Conservation (phyloP, 495 filamentous ascomycete genomes). For the Penicillium paradoxum region DNA sequence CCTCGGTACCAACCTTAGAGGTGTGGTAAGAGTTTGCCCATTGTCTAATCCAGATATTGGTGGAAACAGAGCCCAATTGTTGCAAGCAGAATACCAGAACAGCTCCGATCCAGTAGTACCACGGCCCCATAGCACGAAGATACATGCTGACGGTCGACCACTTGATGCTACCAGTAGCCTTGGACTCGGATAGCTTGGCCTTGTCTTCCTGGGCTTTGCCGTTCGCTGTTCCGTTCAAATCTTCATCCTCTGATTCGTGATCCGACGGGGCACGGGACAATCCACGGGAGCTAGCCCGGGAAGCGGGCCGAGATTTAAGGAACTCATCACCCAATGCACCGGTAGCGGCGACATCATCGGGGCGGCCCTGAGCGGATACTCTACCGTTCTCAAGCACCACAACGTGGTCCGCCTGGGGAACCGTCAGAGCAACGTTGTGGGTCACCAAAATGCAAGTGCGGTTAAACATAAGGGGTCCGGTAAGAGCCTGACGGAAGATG, state of each 20-base stretch:
- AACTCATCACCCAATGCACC: slow-evolving; percentile 84
- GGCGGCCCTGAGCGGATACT: slow-evolving; percentile 66
- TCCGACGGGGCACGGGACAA: slow-evolving; percentile 71
- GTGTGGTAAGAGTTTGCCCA: slow-evolving; percentile 68
- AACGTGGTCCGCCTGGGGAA: slow-evolving; percentile 71
- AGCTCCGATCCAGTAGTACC: slow-evolving; percentile 88
- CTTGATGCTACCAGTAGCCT: slow-evolving; percentile 79
- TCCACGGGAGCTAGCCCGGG: slow-evolving; percentile 57
- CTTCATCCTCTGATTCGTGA: slow-evolving; percentile 32
- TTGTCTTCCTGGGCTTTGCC: slow-evolving; percentile 38
- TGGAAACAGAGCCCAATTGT: slow-evolving; percentile 77
- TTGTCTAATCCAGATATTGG: slow-evolving; percentile 88
- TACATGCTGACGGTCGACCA: slow-evolving; percentile 81
- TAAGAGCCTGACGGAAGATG: slow-evolving; percentile 91
- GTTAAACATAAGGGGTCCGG: slow-evolving; percentile 80
- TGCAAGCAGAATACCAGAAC: slow-evolving; percentile 69
- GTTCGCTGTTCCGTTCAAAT: slow-evolving; percentile 36
- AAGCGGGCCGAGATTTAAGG: slow-evolving; percentile 64
- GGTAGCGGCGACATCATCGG: slow-evolving; percentile 71
- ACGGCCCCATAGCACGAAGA: slow-evolving; percentile 80
- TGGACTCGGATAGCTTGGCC: slow-evolving; percentile 61
- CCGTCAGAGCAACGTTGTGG: slow-evolving; percentile 83
- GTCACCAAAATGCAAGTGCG: slow-evolving; percentile 97
- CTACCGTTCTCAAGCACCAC: slow-evolving; percentile 86
- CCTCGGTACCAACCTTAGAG: slow-evolving; percentile 16